Evolutionary conservation across 2,329 filamentous ascomycete genomes (phyloP).

Genomic region (Byssothecium circinans): DNA sequence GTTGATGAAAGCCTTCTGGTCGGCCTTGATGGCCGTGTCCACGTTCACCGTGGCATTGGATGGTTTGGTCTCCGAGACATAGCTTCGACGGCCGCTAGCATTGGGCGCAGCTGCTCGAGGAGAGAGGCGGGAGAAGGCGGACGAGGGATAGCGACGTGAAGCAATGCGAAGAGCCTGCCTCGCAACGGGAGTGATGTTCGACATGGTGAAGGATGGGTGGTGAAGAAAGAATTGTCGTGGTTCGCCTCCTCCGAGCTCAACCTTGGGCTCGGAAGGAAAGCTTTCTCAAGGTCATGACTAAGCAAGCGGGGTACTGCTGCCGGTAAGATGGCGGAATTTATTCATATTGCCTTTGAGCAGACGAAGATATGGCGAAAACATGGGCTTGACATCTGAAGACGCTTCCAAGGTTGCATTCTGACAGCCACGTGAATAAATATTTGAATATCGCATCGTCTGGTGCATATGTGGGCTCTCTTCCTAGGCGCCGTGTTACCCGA

Average conservation of each 20-base stretch:
- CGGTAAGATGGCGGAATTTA: too few relatives aligned
- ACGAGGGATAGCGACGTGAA: constrained; percentile 52
- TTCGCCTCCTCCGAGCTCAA: too few relatives aligned
- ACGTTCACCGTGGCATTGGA: constrained; percentile 78
- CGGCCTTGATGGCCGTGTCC: constrained; percentile 81
- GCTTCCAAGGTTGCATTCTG: too few relatives aligned
- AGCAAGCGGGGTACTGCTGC: background rate
- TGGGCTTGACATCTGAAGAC: too few relatives aligned
- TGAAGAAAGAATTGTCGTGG: constrained; percentile 3
- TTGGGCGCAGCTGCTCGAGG: constrained; percentile 45
- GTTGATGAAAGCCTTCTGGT: constrained; percentile 75
- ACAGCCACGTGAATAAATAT: too few relatives aligned
- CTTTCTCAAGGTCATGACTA: background rate
- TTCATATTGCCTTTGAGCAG: too few relatives aligned
- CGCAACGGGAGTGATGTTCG: constrained; percentile 63
- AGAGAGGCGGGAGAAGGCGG: constrained; percentile 44
- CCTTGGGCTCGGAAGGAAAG: background rate
- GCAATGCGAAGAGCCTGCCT: constrained; percentile 71
- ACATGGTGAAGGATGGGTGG: constrained; percentile 42
- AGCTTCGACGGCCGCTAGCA: constrained; percentile 58
- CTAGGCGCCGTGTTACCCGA: background rate
- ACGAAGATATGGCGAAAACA: too few relatives aligned
- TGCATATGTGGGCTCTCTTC: background rate
- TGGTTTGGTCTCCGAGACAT: constrained; percentile 82
- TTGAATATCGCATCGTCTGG: too few relatives aligned